phyloP scores from a whole-genome alignment of 2,329 filamentous ascomycete species.

The Penicillium sp. region DNA sequence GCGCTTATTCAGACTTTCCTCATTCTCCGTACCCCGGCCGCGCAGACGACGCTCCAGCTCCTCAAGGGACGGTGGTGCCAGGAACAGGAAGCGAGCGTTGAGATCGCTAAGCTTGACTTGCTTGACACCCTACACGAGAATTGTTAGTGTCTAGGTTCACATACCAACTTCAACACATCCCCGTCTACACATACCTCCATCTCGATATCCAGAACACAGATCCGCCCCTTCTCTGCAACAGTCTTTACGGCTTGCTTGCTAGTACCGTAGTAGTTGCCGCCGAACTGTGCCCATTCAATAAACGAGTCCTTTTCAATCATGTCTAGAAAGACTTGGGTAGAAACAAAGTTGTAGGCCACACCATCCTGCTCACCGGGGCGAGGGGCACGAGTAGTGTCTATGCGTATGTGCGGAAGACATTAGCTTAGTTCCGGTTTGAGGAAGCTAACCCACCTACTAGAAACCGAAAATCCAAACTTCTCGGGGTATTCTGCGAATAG shows the following conservation, averaged over 20 bases:
- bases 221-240: conserved; percentile 63
- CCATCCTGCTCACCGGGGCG: conserved; percentile 71
- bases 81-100: conserved; percentile 75
- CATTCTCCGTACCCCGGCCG: conserved; percentile 71
- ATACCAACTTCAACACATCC: neutral
- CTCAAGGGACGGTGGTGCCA: conserved; percentile 72
- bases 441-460: conserved; percentile 10
- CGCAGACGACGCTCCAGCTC: conserved; percentile 69
- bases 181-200: conserved; percentile 66
- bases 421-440: conserved; percentile 15
- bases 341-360: conserved; percentile 75
- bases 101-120: conserved; percentile 76
- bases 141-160: neutral
- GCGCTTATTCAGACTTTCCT: conserved; percentile 65
- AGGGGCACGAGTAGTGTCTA: conserved; percentile 74
- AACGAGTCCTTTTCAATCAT: conserved; percentile 68
- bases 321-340: conserved; percentile 61
- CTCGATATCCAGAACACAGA: conserved; percentile 90
- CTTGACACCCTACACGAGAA: conserved; percentile 65
- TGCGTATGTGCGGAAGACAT: neutral
- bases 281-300: conserved; percentile 82
- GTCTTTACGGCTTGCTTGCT: conserved; percentile 73
- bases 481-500: conserved; percentile 42
- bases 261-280: conserved; percentile 82
- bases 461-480: conserved; percentile 43